Percentiles rank a stretch among this genome's conserved stretches.
phyloP scores from a whole-genome alignment of 768 basidiomycete genomes.

The Pulveroboletus sp. region DNA sequence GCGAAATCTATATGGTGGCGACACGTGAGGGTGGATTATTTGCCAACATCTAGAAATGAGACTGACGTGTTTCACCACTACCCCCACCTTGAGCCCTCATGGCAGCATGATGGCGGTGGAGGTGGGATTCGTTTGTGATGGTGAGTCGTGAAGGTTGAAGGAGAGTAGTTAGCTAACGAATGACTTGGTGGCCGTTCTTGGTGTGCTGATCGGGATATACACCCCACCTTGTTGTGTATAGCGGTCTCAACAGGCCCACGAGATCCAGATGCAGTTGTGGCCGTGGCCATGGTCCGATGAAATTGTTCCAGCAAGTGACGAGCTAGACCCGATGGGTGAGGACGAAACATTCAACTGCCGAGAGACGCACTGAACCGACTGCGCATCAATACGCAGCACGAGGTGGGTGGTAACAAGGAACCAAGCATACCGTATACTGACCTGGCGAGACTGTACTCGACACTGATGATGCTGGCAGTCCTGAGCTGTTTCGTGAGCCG shows the following conservation, averaged over 20 bases:
- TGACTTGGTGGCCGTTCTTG: constrained; percentile 20
- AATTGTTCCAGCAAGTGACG: constrained; percentile 19
- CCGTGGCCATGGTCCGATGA: constrained; percentile 29
- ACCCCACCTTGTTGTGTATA: constrained; percentile 57
- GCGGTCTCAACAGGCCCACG: constrained; percentile 53
- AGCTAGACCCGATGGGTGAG: constrained; percentile 18
- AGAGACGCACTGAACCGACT: constrained; percentile 3
- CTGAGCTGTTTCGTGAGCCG: not conserved
- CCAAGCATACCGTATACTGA: not conserved
- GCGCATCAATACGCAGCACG: constrained; percentile 23
- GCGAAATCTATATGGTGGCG: constrained; percentile 61
- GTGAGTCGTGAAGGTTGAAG: constrained; percentile 61
- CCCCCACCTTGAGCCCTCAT: constrained; percentile 71
- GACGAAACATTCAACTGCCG: constrained; percentile 24
- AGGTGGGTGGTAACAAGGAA: constrained; percentile 9
- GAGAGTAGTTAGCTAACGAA: constrained; percentile 54
- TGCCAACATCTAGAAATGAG: constrained; percentile 12
- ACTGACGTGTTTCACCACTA: constrained; percentile 81
- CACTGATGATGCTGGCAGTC: not conserved
- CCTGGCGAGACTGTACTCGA: constrained; percentile 2
- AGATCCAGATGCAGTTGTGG: constrained; percentile 24
- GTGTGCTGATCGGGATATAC: constrained; percentile 20
- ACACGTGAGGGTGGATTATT: constrained; percentile 23
- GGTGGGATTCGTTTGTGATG: constrained; percentile 80
- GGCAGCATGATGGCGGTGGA: constrained; percentile 80